Conservation (phyloP, 1,284 basidiomycete genomes). For the Hemileia vastatrix region DNA sequence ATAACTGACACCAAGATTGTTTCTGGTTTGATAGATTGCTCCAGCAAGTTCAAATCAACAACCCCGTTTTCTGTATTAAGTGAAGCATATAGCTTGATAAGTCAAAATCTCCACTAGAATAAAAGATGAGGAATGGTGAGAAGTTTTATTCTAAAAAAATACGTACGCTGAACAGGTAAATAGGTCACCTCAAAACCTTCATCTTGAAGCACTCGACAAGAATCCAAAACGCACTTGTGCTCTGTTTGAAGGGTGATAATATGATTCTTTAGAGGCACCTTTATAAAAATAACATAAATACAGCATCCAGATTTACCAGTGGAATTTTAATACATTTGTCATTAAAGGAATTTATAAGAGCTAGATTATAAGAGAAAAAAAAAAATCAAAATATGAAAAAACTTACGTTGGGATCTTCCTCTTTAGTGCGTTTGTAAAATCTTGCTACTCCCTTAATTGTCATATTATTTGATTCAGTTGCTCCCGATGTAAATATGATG, state of each 20-base stretch:
- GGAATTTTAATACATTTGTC: no score
- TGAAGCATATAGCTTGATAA: no score
- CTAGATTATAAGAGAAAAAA: no score
- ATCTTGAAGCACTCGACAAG: slow-evolving; percentile 84
- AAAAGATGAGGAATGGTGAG: slow-evolving; percentile 90
- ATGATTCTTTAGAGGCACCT: no score
- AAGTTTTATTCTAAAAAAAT: no score
- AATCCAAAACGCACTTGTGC: slow-evolving; percentile 98
- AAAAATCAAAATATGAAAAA: no score
- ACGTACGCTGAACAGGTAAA: slow-evolving; percentile 79
- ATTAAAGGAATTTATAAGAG: no score
- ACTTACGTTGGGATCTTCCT: no score
- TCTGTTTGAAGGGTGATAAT: slow-evolving; percentile 59
- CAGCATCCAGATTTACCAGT: no score
- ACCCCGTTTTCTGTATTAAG: slow-evolving; percentile 81
- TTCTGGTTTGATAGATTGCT: slow-evolving; percentile 73
- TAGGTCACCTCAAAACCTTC: slow-evolving; percentile 98
- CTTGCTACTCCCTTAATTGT: slow-evolving; percentile 91
- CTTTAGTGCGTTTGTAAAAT: slow-evolving; percentile 73
- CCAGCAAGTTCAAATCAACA: slow-evolving; percentile 63
- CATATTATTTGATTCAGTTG: slow-evolving; percentile 98
- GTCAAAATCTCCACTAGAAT: slow-evolving; percentile 81
- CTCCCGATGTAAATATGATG: slow-evolving; percentile 94
- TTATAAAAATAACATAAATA: no score
- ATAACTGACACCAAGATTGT: slow-evolving; percentile 87